phyloP scores from a whole-genome alignment of 2,329 filamentous ascomycete genomes.

The Fusarium tupiense region DNA sequence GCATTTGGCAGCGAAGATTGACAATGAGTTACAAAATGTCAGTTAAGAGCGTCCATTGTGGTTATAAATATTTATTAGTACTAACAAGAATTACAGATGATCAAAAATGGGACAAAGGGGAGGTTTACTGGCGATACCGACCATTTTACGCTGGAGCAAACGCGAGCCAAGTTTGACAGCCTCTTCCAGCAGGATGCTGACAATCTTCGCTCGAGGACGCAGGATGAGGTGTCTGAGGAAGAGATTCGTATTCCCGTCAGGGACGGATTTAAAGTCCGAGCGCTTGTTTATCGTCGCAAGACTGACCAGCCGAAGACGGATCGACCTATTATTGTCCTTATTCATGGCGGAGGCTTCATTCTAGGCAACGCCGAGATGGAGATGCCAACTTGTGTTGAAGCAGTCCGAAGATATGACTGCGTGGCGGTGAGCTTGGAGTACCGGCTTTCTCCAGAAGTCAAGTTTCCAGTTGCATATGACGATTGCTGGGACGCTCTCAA shows the following conservation, averaged over 20 bases:
- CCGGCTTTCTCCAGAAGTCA: background rate
- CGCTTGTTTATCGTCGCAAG: background rate
- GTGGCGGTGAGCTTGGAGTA: background rate
- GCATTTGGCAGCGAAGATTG: background rate
- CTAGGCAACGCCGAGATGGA: background rate
- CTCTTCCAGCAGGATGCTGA: background rate
- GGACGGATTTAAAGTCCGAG: background rate
- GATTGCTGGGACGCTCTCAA: background rate
- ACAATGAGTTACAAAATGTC: background rate
- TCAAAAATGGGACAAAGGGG: background rate
- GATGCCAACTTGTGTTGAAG: background rate
- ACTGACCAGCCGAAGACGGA: background rate
- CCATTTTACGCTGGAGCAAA: fast-evolving
- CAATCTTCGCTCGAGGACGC: background rate
- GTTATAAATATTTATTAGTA: fast-evolving
- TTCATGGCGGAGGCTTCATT: background rate
- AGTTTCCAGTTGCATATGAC: background rate
- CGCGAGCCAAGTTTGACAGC: background rate
- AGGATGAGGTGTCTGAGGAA: background rate
- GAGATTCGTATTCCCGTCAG: background rate
- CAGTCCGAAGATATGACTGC: background rate
- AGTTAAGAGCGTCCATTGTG: background rate
- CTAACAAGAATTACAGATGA: background rate
- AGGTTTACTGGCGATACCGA: background rate
- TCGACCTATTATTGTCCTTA: background rate